A percentile compares a stretch with the other conserved stretches of the same genome.
These are phyloP conservation scores for Hypoxylon sp. DNA, from an alignment of 2,329 filamentous ascomycete species.

Conservation along the genomic window DNA sequence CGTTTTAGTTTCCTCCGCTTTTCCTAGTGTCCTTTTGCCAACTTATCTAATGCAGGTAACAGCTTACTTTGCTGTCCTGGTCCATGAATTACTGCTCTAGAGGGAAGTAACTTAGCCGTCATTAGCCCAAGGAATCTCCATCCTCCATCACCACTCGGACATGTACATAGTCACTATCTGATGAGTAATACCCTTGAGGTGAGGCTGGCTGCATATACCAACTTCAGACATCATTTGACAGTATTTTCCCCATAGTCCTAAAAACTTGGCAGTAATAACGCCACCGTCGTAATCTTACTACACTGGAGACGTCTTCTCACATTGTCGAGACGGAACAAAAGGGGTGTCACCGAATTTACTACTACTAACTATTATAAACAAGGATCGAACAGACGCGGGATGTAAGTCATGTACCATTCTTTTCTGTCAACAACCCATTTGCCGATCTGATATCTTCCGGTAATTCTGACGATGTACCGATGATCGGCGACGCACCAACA, in stretches of 20 bases:
- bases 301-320: background rate
- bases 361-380: background rate
- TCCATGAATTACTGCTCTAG: background rate
- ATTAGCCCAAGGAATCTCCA: background rate
- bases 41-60: background rate
- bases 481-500: background rate
- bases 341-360: background rate
- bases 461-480: background rate
- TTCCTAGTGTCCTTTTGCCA: background rate
- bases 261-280: background rate
- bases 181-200: background rate
- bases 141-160: background rate
- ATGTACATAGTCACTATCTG: background rate
- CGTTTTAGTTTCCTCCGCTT: background rate
- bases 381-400: background rate
- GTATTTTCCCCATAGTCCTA: background rate
- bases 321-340: background rate
- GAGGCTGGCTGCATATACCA: background rate
- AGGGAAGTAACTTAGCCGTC: background rate
- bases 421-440: background rate
- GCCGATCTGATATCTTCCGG: background rate
- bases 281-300: conserved; percentile 1
- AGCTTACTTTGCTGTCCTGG: background rate
- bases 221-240: background rate
- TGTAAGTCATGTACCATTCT: background rate